A percentile compares a stretch with the other conserved stretches of the same genome.
Conservation (phyloP, 257 asterid species). For the Plectranthus barbatus region DNA sequence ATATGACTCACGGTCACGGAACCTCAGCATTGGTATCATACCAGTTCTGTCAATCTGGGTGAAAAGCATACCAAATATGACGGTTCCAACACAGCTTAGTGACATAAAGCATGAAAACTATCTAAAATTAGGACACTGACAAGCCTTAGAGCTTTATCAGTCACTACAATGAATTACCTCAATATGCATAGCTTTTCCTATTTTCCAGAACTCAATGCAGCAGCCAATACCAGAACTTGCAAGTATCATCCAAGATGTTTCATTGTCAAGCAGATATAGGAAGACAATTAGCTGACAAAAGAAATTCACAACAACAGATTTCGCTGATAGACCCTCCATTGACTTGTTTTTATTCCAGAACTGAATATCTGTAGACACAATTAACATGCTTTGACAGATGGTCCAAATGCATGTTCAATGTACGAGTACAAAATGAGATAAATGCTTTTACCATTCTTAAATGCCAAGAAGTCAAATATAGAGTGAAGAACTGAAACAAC, state of each 20-base stretch:
- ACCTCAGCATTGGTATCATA: constrained; percentile 79
- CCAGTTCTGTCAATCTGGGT: constrained; percentile 88
- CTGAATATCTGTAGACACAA: constrained; percentile 68
- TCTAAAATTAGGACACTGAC: constrained; percentile 5
- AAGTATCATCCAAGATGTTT: constrained; percentile 99
- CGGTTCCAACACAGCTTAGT: not conserved
- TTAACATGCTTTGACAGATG: not conserved
- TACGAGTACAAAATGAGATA: not conserved
- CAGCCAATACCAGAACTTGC: constrained; percentile 98
- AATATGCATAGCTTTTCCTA: constrained; percentile 98
- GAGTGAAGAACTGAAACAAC: constrained; percentile 85
- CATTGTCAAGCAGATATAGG: constrained; percentile 95
- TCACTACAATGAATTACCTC: constrained; percentile 43
- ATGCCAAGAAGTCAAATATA: constrained; percentile 87
- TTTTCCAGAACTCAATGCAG: constrained; percentile 99
- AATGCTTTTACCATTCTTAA: constrained; percentile 69
- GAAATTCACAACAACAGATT: constrained; percentile 86
- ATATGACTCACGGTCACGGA: constrained; percentile 95
- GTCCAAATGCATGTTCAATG: constrained; percentile 6
- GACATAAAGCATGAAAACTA: not conserved
- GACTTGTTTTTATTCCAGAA: constrained; percentile 99
- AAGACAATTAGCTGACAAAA: constrained; percentile 81
- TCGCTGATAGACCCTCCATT: constrained; percentile 97
- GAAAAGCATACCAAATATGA: not conserved
- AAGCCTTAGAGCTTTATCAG: not conserved